Conservation (phyloP, 441 rosid species). For the Corymbia calophylla region DNA sequence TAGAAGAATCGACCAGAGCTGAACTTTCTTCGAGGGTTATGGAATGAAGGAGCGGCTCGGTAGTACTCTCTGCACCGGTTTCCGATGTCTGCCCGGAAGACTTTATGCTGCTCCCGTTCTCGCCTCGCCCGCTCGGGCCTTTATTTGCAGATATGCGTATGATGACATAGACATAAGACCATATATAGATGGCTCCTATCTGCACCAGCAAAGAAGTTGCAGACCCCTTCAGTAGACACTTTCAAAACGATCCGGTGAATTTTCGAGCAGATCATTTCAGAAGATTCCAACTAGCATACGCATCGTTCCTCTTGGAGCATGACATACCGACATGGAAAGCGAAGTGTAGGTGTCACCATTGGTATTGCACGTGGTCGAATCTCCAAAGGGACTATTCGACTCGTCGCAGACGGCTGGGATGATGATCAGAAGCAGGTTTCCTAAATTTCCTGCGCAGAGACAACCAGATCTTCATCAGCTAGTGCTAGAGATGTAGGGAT, state of each 20-base stretch:
- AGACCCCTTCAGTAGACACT: not conserved
- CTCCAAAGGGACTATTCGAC: slow-evolving; percentile 32
- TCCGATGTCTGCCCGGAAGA: not conserved
- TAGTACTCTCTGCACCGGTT: not conserved
- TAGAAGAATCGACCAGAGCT: not conserved
- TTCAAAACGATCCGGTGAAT: not conserved
- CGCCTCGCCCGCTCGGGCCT: not conserved
- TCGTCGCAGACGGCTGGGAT: slow-evolving; percentile 32
- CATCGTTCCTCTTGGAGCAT: not conserved
- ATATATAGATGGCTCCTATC: slow-evolving; percentile 25
- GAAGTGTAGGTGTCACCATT: slow-evolving; percentile 26
- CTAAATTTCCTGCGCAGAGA: slow-evolving; percentile 21
- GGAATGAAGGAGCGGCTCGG: slow-evolving; percentile 9
- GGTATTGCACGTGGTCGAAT: slow-evolving; percentile 13
- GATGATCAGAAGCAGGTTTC: slow-evolving; percentile 27
- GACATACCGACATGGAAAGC: slow-evolving; percentile 29
- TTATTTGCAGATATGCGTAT: slow-evolving; percentile 11
- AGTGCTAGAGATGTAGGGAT: not conserved
- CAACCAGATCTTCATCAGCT: not conserved
- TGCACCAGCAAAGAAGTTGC: not conserved
- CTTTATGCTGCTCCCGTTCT: not conserved
- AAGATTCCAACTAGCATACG: not conserved
- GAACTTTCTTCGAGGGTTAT: not conserved
- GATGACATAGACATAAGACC: slow-evolving; percentile 25
- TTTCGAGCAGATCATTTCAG: not conserved